Base-by-base conservation (phyloP, 257 asterid species). In the Hygrophila difformis region DNA sequence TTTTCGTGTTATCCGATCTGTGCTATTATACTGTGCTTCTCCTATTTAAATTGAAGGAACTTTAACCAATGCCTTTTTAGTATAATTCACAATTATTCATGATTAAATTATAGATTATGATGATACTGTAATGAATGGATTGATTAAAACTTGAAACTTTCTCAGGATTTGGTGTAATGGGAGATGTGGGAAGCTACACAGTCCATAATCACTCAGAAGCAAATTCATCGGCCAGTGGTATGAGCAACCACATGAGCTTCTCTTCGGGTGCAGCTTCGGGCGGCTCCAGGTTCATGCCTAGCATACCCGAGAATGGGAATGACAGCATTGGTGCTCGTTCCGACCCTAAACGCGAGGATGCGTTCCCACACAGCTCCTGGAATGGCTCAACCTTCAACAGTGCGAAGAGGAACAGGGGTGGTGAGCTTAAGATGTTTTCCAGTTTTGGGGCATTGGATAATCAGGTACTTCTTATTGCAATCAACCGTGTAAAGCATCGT, bases 251-350 rank as follows among this genome's bases (percentile, higher is more conserved):
- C 41, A 45, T 61, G n/a, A 75, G 50, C 73, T 82, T 70, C 67
- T 61, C 81, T 8, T 71, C 89, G 12, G 61, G 57, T 21, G 67
- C 77, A 16, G 66, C 79, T 28, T 61, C 87, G 15, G 4, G 4
- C 4, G 53, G 53, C 78, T 55, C 81, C 3, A 53, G 80, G 28
- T 87, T 67, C 84, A 78, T 87, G 97, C 93, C 95, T 19, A 78
- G 79, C 69, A 87, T 83, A 61, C 88, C 92, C 3, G 95, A 84
- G 51, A 60, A 67, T 19, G 64, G 39, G 23, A 71, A 59, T 26
- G 80, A 69, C 31, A 44, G 17, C 57, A 55, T 22, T 10, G 61
- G 54, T 39, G 22, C 62, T 12, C 51, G 50, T 12, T n/a, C n/a
- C n/a, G 62, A 54, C 70, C 47, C 53, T 20, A 79, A 67, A 33